phyloP scores from a whole-genome alignment of 305 asterid species.

The Fraxinus xanthoxyloides region DNA sequence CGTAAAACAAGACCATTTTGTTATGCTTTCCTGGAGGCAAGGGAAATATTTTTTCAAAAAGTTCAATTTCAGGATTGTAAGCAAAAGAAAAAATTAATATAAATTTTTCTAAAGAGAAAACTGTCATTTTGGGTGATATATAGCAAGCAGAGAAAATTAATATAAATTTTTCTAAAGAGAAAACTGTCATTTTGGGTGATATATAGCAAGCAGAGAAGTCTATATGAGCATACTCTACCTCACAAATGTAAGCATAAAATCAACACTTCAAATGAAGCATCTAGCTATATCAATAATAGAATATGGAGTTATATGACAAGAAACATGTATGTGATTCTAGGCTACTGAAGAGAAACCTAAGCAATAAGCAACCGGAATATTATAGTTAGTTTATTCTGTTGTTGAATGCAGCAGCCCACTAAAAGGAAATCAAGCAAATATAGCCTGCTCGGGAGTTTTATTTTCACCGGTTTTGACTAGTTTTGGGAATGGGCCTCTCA shows the following conservation, averaged over 20 bases:
- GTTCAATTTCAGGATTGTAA: neutral
- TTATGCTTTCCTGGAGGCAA: slow-evolving; percentile 4
- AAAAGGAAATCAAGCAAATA: neutral
- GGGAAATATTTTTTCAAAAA: neutral
- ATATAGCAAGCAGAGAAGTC: neutral
- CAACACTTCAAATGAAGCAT: neutral
- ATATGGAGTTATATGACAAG: neutral
- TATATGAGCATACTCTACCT: neutral
- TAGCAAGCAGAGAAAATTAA: neutral
- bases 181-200: neutral
- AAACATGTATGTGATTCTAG: neutral
- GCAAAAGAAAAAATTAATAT: neutral
- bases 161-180: neutral
- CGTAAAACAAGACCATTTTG: neutral
- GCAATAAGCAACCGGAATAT: neutral
- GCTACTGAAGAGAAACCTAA: neutral
- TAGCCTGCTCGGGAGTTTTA: neutral
- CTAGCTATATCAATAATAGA: neutral
- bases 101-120: neutral
- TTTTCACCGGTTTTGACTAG: neutral
- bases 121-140: neutral
- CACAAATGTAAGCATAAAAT: neutral
- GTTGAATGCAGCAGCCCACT: neutral
- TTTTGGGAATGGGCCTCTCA: neutral
- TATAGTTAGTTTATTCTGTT: neutral